Conservation (phyloP, 768 basidiomycete species). For the Roridomyces roridus region DNA sequence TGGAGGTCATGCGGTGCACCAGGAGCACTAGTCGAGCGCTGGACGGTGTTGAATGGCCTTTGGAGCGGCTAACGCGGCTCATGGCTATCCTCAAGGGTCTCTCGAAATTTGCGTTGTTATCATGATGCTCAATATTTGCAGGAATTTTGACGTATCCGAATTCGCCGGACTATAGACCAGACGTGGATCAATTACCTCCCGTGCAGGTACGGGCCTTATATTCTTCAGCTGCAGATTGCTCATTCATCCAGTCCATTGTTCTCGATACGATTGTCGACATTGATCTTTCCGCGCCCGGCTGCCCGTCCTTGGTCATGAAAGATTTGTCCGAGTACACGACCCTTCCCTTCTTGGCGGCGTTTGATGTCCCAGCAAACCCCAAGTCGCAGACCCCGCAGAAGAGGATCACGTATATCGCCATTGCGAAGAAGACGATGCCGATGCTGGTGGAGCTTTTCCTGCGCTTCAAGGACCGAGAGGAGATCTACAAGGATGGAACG, state of each 20-base stretch:
- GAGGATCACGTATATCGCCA: conserved; percentile 85
- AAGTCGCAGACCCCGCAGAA: conserved; percentile 55
- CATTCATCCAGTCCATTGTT: conserved; percentile 61
- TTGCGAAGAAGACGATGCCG: conserved; percentile 91
- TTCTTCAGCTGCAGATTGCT: background rate
- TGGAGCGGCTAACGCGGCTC: conserved; percentile 68
- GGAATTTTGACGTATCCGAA: conserved; percentile 80
- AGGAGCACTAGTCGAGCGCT: conserved; percentile 54
- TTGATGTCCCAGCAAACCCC: conserved; percentile 56
- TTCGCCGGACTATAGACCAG: conserved; percentile 88
- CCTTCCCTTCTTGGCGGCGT: conserved; percentile 85
- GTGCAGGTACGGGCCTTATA: conserved; percentile 61
- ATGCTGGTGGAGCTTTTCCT: conserved; percentile 79
- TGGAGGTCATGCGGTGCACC: conserved; percentile 72
- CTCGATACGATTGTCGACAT: conserved; percentile 73
- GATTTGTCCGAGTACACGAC: conserved; percentile 88
- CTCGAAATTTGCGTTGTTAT: conserved; percentile 4
- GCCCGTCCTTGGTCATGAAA: conserved; percentile 75
- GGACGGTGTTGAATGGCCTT: conserved; percentile 66
- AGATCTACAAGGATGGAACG: conserved; percentile 82
- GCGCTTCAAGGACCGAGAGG: conserved; percentile 61
- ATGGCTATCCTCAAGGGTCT: conserved; percentile 81
- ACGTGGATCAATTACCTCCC: conserved; percentile 81
- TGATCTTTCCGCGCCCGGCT: conserved; percentile 64
- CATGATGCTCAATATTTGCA: conserved; percentile 29